A percentile compares a stretch with the other conserved stretches of the same genome.
phyloP scores from a whole-genome alignment of 2,329 filamentous ascomycete species.

The Phialophora verrucosa region DNA sequence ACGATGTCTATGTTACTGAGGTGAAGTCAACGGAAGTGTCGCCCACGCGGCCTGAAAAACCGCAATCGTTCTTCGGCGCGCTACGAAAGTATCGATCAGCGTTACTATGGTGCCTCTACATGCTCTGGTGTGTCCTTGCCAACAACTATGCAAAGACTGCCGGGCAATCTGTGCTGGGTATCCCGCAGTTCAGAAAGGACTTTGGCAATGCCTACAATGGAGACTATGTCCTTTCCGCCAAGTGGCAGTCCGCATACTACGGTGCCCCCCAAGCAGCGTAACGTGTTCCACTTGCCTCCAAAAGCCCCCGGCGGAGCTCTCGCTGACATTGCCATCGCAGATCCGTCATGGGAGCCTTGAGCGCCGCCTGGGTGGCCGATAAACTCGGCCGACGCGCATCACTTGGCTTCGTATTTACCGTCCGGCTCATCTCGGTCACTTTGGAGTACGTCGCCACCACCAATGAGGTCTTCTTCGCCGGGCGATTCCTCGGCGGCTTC shows the following conservation, averaged over 20 bases:
- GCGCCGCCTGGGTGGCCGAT: slow-evolving; percentile 45
- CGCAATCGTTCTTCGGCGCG: not conserved
- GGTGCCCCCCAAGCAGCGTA: slow-evolving; percentile 32
- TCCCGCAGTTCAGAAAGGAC: slow-evolving; percentile 61
- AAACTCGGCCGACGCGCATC: slow-evolving; percentile 48
- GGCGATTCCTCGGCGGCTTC: slow-evolving; percentile 55
- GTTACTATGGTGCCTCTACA: slow-evolving; percentile 26
- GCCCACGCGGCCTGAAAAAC: not conserved
- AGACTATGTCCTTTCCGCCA: slow-evolving; percentile 52
- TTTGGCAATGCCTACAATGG: slow-evolving; percentile 59
- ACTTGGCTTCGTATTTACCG: slow-evolving; percentile 34
- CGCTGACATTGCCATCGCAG: slow-evolving; percentile 1
- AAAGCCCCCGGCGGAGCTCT: not conserved
- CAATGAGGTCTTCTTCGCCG: slow-evolving; percentile 50
- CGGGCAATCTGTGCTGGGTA: slow-evolving; percentile 61
- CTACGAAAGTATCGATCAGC: slow-evolving; percentile 14
- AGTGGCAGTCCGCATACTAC: slow-evolving; percentile 59
- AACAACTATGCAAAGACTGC: slow-evolving; percentile 28
- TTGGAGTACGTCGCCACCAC: slow-evolving; percentile 44
- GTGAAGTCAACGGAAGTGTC: not conserved
- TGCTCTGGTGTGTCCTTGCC: slow-evolving; percentile 24
- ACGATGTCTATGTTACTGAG: slow-evolving; percentile 3
- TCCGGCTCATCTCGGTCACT: slow-evolving; percentile 40
- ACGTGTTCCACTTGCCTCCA: slow-evolving; percentile 6
- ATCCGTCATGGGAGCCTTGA: slow-evolving; percentile 21